Conservation (phyloP, 1,284 basidiomycete species). For the Phellopilus nigrolimitatus region DNA sequence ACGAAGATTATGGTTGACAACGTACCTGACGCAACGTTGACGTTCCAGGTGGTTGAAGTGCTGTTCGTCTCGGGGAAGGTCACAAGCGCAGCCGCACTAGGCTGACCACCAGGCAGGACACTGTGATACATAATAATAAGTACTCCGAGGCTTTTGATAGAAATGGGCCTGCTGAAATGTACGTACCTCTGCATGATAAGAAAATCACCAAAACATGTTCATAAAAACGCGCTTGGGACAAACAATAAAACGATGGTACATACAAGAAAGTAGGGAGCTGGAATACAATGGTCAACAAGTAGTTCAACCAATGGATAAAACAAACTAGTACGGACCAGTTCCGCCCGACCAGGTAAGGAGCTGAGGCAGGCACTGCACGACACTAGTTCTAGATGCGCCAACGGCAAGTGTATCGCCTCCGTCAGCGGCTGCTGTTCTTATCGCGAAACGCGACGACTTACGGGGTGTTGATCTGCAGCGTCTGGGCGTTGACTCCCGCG, state of each 20-base stretch:
- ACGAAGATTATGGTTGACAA: no score
- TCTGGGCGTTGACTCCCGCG: constrained; percentile 39
- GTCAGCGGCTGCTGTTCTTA: constrained; percentile 4
- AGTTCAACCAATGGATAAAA: not conserved
- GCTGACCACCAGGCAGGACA: constrained; percentile 36
- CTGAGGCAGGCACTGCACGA: constrained; percentile 48
- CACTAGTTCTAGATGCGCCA: constrained; percentile 32
- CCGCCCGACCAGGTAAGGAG: constrained; percentile 47
- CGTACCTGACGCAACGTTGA: constrained; percentile 38
- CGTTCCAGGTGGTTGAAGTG: constrained; percentile 43
- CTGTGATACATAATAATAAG: constrained; percentile 28
- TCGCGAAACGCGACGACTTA: constrained; percentile 31
- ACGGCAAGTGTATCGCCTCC: not conserved
- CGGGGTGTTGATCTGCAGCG: constrained; percentile 55
- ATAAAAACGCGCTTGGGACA: not conserved
- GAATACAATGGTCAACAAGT: not conserved
- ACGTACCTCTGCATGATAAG: constrained; percentile 26
- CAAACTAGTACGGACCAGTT: constrained; percentile 35
- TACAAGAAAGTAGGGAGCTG: constrained; percentile 23
- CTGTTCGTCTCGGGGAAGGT: constrained; percentile 33
- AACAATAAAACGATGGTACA: constrained; percentile 6
- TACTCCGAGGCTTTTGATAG: not conserved
- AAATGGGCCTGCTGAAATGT: not conserved
- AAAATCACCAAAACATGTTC: not conserved
- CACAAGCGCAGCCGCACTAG: constrained; percentile 35